A percentile compares a stretch with the other conserved stretches of the same genome.
phyloP scores from a whole-genome alignment of 1,284 basidiomycete genomes.

The Ceratobasidium sp. region DNA sequence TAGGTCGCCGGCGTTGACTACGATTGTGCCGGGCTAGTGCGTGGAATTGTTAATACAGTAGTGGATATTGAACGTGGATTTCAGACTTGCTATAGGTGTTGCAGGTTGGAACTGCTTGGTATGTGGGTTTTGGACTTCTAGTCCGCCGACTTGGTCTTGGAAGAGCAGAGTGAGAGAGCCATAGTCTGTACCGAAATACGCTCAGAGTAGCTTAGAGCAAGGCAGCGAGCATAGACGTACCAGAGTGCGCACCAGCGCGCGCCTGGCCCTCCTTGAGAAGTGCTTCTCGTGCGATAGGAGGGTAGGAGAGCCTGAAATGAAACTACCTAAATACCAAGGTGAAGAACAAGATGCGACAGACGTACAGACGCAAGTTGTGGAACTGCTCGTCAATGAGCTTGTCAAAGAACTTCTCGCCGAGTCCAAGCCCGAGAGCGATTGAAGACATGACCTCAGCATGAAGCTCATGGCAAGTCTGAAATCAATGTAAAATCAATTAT shows the following conservation, averaged over 20 bases:
- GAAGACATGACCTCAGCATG: conserved; percentile 81
- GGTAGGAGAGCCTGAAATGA: conserved; percentile 69
- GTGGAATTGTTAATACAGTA: neutral
- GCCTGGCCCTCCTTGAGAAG: conserved; percentile 73
- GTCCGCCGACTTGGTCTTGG: conserved; percentile 86
- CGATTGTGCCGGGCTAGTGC: conserved; percentile 75
- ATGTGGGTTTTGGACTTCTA: conserved; percentile 83
- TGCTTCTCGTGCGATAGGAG: conserved; percentile 69
- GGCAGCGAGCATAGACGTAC: neutral
- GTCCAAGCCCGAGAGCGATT: conserved; percentile 78
- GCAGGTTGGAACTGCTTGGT: conserved; percentile 77
- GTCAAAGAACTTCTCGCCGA: conserved; percentile 79
- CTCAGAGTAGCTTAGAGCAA: conserved; percentile 18
- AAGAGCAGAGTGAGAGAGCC: conserved; percentile 86
- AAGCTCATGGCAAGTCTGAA: conserved; percentile 75
- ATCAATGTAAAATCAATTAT: neutral
- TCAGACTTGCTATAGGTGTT: conserved; percentile 70
- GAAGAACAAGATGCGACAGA: conserved; percentile 4
- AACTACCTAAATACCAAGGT: conserved; percentile 32
- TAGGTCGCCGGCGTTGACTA: conserved; percentile 85
- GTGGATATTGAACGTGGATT: neutral
- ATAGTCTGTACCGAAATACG: conserved; percentile 64
- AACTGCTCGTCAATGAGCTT: conserved; percentile 75
- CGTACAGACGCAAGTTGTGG: conserved; percentile 68
- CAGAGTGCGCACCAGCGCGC: conserved; percentile 80